phyloP scores from a whole-genome alignment of 768 basidiomycete species.

The Russula compacta region DNA sequence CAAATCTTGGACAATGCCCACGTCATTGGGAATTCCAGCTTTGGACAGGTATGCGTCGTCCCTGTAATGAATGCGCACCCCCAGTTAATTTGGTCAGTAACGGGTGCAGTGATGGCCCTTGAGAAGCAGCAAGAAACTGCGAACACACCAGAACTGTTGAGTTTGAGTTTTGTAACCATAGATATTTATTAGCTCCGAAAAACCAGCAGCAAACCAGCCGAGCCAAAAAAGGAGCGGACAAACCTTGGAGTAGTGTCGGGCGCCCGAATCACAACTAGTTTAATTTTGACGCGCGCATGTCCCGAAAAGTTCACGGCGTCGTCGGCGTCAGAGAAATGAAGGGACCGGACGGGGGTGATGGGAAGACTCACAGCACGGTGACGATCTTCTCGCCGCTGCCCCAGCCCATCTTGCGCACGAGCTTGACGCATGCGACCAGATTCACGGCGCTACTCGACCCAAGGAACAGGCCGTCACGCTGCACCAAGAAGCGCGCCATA shows the following conservation, averaged over 20 bases:
- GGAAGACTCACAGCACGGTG: conserved; percentile 64
- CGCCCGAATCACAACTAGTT: conserved; percentile 74
- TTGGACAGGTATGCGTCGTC: conserved; percentile 42
- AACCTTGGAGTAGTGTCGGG: conserved; percentile 88
- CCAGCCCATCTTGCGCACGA: conserved; percentile 65
- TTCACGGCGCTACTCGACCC: conserved; percentile 97
- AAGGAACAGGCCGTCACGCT: conserved; percentile 86
- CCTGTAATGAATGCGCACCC: conserved; percentile 27
- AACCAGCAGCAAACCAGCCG: background rate
- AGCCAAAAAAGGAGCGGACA: conserved; percentile 12
- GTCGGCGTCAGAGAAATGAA: conserved; percentile 23
- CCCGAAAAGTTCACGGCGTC: background rate
- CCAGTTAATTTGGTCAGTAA: background rate
- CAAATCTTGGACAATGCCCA: conserved; percentile 33
- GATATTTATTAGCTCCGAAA: background rate
- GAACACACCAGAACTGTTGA: conserved; percentile 41
- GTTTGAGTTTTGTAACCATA: background rate
- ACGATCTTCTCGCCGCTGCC: conserved; percentile 62
- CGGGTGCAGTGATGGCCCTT: background rate
- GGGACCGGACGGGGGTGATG: background rate
- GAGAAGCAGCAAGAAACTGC: background rate
- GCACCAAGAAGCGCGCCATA: conserved; percentile 90
- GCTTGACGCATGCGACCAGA: conserved; percentile 80
- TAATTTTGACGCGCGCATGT: background rate
- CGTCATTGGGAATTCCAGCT: conserved; percentile 36